These are phyloP conservation scores for Sordariomycetes sp. DNA, from an alignment of 2,329 filamentous ascomycete genomes.

Conservation along the genomic window DNA sequence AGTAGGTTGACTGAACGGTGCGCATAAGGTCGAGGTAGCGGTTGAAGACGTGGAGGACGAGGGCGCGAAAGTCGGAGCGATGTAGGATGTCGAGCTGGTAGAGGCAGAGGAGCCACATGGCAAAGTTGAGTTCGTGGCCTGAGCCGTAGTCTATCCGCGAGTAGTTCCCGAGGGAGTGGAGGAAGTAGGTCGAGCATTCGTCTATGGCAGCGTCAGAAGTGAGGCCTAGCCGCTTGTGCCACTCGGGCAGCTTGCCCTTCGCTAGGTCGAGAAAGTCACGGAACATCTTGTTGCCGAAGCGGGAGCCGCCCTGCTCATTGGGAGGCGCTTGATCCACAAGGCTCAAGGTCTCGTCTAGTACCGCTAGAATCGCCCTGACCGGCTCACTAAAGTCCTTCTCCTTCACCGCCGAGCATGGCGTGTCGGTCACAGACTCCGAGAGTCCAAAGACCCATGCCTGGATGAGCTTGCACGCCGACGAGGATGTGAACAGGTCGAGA, in stretches of 20 bases:
- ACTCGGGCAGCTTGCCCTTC: conserved; percentile 40
- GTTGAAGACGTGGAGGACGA: conserved; percentile 70
- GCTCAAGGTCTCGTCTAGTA: conserved; percentile 59
- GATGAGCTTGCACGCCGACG: conserved; percentile 65
- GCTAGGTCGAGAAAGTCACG: conserved; percentile 67
- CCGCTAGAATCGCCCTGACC: conserved; percentile 52
- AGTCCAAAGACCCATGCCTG: conserved; percentile 79
- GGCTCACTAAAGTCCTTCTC: conserved; percentile 43
- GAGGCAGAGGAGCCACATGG: conserved; percentile 92
- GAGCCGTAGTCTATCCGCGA: conserved; percentile 92
- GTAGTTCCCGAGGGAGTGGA: conserved; percentile 76
- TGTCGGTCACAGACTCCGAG: conserved; percentile 68
- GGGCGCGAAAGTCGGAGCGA: conserved; percentile 54
- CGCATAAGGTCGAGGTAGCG: conserved; percentile 84
- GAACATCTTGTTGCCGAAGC: conserved; percentile 93
- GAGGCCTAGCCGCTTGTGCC: conserved; percentile 55
- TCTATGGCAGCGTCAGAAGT: conserved; percentile 39
- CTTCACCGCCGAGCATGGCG: conserved; percentile 49
- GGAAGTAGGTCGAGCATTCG: conserved; percentile 72
- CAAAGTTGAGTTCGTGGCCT: conserved; percentile 94
- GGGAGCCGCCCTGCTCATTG: conserved; percentile 74
- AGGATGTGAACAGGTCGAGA: conserved; percentile 70
- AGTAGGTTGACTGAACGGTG: conserved; percentile 80
- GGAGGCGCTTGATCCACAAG: conserved; percentile 64
- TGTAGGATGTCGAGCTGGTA: conserved; percentile 64